A percentile compares a stretch with the other conserved stretches of the same genome.
phyloP scores from a whole-genome alignment of 768 basidiomycete genomes.

The Leccinum variicolor region DNA sequence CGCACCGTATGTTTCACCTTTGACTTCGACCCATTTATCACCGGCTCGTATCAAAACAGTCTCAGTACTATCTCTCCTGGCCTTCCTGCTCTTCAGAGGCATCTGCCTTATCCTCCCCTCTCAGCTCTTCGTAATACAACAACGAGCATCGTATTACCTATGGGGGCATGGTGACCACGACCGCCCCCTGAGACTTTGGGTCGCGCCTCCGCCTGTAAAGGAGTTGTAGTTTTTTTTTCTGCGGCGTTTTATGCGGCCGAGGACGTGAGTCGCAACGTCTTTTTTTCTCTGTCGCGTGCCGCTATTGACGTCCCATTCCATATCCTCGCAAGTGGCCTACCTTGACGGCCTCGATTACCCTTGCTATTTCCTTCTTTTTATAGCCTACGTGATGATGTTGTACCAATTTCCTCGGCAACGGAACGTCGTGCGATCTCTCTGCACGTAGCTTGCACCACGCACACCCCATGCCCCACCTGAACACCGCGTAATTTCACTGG shows the following conservation, averaged over 20 bases:
- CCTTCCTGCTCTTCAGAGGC: slow-evolving; percentile 47
- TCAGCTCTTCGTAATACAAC: slow-evolving; percentile 50
- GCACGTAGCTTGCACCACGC: background rate
- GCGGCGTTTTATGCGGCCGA: background rate
- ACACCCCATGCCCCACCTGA: too few species aligned
- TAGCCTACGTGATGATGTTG: slow-evolving; percentile 1
- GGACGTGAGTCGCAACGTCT: slow-evolving; percentile 8
- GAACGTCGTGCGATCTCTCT: background rate
- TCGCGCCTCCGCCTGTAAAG: slow-evolving; percentile 24
- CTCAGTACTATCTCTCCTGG: slow-evolving; percentile 36
- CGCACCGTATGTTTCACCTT: slow-evolving; percentile 24
- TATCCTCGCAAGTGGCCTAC: background rate
- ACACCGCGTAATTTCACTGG: background rate
- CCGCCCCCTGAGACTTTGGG: slow-evolving; percentile 20
- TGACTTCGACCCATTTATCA: background rate
- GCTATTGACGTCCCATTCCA: slow-evolving; percentile 2
- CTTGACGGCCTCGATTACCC: background rate
- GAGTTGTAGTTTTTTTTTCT: slow-evolving; percentile 14
- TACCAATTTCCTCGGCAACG: slow-evolving; percentile 4
- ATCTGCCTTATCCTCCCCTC: slow-evolving; percentile 56
- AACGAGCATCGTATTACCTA: slow-evolving; percentile 60
- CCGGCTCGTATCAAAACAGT: slow-evolving; percentile 27
- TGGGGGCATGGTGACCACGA: slow-evolving; percentile 47
- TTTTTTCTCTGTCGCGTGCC: background rate
- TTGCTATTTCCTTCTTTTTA: background rate